A percentile compares a stretch with the other conserved stretches of the same genome.
phyloP scores from a whole-genome alignment of 176 grass and related monocot genomes.

The Chloris gayana region DNA sequence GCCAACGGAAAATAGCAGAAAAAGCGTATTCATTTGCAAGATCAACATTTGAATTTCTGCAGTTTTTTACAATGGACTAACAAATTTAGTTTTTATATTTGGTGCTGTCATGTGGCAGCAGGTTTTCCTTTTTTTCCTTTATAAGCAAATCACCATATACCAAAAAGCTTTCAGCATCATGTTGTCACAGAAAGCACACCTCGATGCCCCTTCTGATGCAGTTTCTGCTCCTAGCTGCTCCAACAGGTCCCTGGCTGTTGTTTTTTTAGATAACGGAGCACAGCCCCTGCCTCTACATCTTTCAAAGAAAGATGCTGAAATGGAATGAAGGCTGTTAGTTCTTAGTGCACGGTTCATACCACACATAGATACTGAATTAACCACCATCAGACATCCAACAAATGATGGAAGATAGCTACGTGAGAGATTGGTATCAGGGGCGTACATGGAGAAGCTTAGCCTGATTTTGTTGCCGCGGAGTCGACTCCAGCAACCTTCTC shows the following conservation, averaged over 20 bases:
- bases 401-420: neutral
- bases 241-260: slow-evolving; percentile 83
- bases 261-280: no score
- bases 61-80: no score
- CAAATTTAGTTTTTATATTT: no score
- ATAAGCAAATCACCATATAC: no score
- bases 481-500: slow-evolving; percentile 75
- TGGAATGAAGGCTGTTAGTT: slow-evolving; percentile 14
- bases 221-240: slow-evolving; percentile 82
- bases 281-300: no score
- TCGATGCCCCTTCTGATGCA: slow-evolving; percentile 68
- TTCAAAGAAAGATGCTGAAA: slow-evolving; percentile 83
- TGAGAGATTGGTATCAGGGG: neutral
- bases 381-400: neutral
- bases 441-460: slow-evolving; percentile 85
- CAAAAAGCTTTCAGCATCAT: neutral
- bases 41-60: no score
- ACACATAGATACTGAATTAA: neutral
- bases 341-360: no score
- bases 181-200: slow-evolving; percentile 1
- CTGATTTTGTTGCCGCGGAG: slow-evolving; percentile 82
- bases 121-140: no score
- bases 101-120: no score
- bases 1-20: neutral
- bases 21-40: neutral